Evolutionary conservation across 371 early-diverging fungal species (phyloP), one percentile per base, ranked within the genome.

Genomic region (Rhizopus stolonifer): DNA sequence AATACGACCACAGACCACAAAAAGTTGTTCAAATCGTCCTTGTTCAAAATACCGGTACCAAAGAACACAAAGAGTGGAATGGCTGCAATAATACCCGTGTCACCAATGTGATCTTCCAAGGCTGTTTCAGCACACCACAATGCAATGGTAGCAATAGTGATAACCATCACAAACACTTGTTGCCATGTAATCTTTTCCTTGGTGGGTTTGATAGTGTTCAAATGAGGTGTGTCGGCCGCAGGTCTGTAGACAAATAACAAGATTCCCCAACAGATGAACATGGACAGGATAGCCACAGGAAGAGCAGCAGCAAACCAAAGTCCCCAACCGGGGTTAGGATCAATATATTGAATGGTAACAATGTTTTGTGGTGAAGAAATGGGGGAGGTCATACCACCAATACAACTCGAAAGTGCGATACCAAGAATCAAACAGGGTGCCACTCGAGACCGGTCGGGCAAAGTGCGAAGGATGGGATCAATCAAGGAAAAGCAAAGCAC

Each of bases 301-400:
- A 93, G 63, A 3, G 93, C 79, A 19, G 86, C 82, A 3, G 74
- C 65, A 55, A 93, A 90, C 93, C 93, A 93, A 61, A 89, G 80
- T 52, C 83, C 61, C 93, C 93, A 93, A 42, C 91, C 83, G 5
- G 93, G 93, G 3, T 82, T 63, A 5, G 95, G 95, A 21, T 74
- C 57, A 94, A 96, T 94, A 58, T 83, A 85, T 63, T 81, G 78
- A 49, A 97, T 70, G 11, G 96, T 86, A 42, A 96, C 84, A 46
- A 87, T 85, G 73, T 96, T 96, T 61, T 97, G 97, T n/a, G 98
- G 98, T 4, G 93, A 92, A 8, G 92, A 80, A 65, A 97, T 97
- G 6, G 98, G 98, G 22, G 94, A 90, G 2, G 93, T 90, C 97
- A 96, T 96, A 26, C 96, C 96, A 45, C 96, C 98, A 18, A 97